These are phyloP conservation scores for Thelonectria rubi DNA, from an alignment of 2,329 filamentous ascomycete genomes.

Conservation along the genomic window DNA sequence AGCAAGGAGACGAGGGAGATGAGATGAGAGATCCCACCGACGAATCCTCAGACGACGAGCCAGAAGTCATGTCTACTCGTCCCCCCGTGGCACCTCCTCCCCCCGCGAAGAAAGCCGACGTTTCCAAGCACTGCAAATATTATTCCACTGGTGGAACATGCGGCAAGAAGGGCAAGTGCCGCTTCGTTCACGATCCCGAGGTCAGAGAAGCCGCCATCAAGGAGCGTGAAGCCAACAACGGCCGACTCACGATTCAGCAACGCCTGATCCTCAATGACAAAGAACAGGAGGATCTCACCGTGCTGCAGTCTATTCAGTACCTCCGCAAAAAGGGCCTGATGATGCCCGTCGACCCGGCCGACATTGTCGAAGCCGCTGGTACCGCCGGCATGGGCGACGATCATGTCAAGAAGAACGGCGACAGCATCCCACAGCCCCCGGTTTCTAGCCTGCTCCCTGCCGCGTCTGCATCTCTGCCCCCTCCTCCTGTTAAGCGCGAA, in stretches of 20 bases:
- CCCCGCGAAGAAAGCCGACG: slow-evolving; percentile 65
- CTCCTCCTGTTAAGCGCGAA: slow-evolving; percentile 48
- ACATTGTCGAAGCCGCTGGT: slow-evolving; percentile 24
- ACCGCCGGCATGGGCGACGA: slow-evolving; percentile 29
- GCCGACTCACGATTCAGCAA: slow-evolving; percentile 72
- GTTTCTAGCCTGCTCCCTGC: slow-evolving; percentile 50
- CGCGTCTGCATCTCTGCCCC: slow-evolving; percentile 50
- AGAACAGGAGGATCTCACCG: slow-evolving; percentile 72
- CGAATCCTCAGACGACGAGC: slow-evolving; percentile 66
- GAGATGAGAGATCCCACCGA: slow-evolving; percentile 67
- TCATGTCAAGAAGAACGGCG: slow-evolving; percentile 29
- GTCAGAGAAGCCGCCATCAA: slow-evolving; percentile 70
- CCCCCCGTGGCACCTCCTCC: slow-evolving; percentile 50
- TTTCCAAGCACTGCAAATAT: slow-evolving; percentile 75
- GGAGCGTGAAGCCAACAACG: slow-evolving; percentile 71
- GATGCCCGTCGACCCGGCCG: slow-evolving; percentile 39
- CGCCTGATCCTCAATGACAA: slow-evolving; percentile 73
- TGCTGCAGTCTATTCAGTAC: slow-evolving; percentile 72
- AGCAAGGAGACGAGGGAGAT: slow-evolving; percentile 72
- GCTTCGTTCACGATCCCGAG: slow-evolving; percentile 73
- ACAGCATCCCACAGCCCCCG: slow-evolving; percentile 27
- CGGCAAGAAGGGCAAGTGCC: slow-evolving; percentile 79
- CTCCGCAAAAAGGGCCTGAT: slow-evolving; percentile 68
- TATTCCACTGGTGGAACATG: slow-evolving; percentile 74
- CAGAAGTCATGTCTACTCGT: slow-evolving; percentile 65